Conservation (phyloP, 345 rosid species). For the Melaleuca quinquenervia region DNA sequence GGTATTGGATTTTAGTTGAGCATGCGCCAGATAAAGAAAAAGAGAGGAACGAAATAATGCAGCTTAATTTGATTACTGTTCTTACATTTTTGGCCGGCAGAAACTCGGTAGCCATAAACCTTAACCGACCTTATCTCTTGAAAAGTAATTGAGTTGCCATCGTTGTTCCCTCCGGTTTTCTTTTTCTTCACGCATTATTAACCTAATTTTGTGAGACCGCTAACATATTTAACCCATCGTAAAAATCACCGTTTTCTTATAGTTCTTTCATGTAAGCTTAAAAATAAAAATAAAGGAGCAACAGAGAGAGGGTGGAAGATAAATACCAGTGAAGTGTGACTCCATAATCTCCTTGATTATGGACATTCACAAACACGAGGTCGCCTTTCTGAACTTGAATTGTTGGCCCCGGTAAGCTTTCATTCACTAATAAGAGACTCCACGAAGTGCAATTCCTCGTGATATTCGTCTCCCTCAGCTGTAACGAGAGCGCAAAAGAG, state of each 20-base stretch:
- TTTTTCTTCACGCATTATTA: neutral
- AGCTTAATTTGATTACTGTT: no score
- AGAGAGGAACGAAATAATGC: neutral
- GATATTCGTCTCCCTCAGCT: neutral
- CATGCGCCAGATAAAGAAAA: neutral
- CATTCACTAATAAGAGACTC: neutral
- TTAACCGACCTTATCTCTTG: neutral
- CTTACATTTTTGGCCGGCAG: neutral
- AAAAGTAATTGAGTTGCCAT: neutral
- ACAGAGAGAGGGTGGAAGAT: neutral
- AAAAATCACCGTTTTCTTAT: neutral
- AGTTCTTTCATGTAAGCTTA: neutral
- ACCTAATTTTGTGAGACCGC: neutral
- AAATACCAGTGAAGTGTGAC: slow-evolving; percentile 1
- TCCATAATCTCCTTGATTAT: slow-evolving; percentile 1
- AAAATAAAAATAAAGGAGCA: neutral
- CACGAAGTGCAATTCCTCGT: neutral
- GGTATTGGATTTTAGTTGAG: neutral
- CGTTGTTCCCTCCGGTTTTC: neutral
- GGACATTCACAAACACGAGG: neutral
- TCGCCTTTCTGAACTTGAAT: neutral
- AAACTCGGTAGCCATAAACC: neutral
- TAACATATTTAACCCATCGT: neutral
- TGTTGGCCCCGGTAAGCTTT: neutral
- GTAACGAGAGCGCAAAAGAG: neutral